Conservation (phyloP, 140 eudicot genomes). For the Anethum foeniculum region DNA sequence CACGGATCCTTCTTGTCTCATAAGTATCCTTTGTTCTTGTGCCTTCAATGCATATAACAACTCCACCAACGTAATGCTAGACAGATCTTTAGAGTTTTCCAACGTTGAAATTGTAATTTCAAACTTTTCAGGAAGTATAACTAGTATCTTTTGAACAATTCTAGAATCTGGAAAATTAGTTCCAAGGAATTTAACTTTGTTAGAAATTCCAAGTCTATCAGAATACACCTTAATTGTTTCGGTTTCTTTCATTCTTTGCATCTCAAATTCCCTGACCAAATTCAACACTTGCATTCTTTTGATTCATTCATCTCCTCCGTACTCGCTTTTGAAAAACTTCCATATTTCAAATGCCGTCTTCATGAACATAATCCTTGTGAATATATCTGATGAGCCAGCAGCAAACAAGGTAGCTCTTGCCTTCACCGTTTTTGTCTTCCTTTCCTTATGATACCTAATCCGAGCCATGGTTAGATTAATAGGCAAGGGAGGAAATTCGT, state of each 20-base stretch:
- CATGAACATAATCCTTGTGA: too few species aligned
- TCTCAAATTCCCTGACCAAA: background rate
- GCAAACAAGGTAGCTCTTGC: conserved; percentile 6
- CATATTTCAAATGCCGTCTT: background rate
- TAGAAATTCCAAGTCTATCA: background rate
- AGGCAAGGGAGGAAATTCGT: background rate
- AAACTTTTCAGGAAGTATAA: too few species aligned
- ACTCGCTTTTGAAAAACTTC: background rate
- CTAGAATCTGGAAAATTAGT: background rate
- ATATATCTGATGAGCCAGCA: background rate
- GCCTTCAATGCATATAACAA: too few species aligned
- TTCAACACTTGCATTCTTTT: background rate
- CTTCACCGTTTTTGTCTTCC: background rate
- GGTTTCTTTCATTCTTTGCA: background rate
- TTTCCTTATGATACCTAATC: conserved; percentile 4
- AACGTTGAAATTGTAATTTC: too few species aligned
- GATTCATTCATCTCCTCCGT: background rate
- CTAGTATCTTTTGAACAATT: background rate
- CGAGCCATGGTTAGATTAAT: background rate
- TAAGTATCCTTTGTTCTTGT: too few species aligned
- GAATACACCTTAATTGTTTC: background rate
- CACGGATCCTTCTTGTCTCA: too few species aligned
- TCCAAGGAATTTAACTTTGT: background rate
- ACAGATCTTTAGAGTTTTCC: too few species aligned
- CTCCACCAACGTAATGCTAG: too few species aligned